Evolutionary conservation across 768 basidiomycete genomes (phyloP).

Genomic region (Leccinum longicurvipes): DNA sequence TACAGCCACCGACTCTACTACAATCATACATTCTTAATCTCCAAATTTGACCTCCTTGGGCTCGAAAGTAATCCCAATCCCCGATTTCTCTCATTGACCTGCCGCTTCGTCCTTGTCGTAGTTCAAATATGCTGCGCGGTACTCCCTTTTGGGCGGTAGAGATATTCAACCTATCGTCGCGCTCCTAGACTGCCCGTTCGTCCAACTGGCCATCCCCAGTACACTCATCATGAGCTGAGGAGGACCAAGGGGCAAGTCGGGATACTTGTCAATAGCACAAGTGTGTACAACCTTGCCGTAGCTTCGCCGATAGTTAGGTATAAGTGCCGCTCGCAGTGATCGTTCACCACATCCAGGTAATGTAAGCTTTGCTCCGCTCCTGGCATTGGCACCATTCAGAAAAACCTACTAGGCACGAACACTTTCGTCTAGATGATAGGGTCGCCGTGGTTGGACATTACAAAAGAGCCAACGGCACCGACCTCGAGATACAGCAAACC

Average conservation of each 20-base stretch:
- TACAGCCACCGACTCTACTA: neutral
- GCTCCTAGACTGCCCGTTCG: conserved; percentile 25
- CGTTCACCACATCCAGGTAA: conserved; percentile 27
- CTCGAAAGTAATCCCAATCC: conserved; percentile 35
- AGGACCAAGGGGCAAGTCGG: conserved; percentile 43
- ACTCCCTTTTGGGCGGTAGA: conserved; percentile 28
- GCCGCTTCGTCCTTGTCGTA: conserved; percentile 37
- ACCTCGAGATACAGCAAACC: conserved; percentile 33
- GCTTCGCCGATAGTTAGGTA: conserved; percentile 44
- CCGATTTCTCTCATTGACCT: conserved; percentile 38
- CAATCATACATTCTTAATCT: neutral
- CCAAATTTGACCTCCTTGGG: conserved; percentile 24
- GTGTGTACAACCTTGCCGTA: conserved; percentile 47
- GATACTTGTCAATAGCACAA: conserved; percentile 37
- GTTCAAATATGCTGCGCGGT: conserved; percentile 37
- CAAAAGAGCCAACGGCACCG: neutral
- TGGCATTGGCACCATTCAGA: neutral
- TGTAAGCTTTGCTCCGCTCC: neutral
- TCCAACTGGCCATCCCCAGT: conserved; percentile 37
- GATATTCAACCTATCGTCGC: conserved; percentile 33
- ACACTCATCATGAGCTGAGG: conserved; percentile 47
- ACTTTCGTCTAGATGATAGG: conserved; percentile 17
- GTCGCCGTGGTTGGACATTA: neutral
- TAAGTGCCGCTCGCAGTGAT: conserved; percentile 37
- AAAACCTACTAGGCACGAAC: conserved; percentile 22